Evolutionary conservation across 495 filamentous ascomycete species (phyloP), one percentile per base, ranked within the genome.

Genomic region (Xylaria curta): DNA sequence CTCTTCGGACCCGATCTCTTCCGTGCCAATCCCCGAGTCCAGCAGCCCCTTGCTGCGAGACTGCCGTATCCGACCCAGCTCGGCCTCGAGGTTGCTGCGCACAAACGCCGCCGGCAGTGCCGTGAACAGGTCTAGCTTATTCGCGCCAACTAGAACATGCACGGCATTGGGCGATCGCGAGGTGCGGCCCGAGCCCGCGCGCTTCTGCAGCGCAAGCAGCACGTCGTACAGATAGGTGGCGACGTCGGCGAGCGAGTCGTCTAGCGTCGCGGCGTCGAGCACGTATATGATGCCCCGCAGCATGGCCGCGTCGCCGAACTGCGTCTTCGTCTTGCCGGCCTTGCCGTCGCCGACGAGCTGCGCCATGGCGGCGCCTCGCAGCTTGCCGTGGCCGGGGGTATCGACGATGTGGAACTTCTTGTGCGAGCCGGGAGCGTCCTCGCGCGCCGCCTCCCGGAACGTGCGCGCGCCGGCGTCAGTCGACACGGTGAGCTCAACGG

Each of bases 41-140:
- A 97, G 77, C 59, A 98, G 80, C 0, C 94, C 94, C 78, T 93
- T 95, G 53, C 88, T 91, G 76, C 90, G 91, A 21, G 92, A 91
- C 74, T 87, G 87, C 36, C 97, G 87, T 73, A 98, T 90, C 67
- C 91, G 87, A 19, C 91, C 89, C 72, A 98, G 90, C 80, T 98
- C 97, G 28, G 85, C 84, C 79, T 98, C 95, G 12, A 99, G 82
- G 60, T 87, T 87, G 68, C 85, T 87, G 77, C 89, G 90, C 31
- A 98, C 94, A 42, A 97, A 85, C 2, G 87, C 85, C 1, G 93
- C 89, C 0, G 96, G 96, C 59, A 97, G 82, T 13, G 96, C 95
- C 0, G 96, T 98, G 79, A 99, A 99, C 15, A 98, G 83, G 80
- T 99, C 96, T 63, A 94, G 85, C 85, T 99, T 99, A 79, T 98